Percentiles rank a stretch among this genome's conserved stretches.
phyloP scores from a whole-genome alignment of 108 stramenopile species.

The Cyclotella kingstonii region DNA sequence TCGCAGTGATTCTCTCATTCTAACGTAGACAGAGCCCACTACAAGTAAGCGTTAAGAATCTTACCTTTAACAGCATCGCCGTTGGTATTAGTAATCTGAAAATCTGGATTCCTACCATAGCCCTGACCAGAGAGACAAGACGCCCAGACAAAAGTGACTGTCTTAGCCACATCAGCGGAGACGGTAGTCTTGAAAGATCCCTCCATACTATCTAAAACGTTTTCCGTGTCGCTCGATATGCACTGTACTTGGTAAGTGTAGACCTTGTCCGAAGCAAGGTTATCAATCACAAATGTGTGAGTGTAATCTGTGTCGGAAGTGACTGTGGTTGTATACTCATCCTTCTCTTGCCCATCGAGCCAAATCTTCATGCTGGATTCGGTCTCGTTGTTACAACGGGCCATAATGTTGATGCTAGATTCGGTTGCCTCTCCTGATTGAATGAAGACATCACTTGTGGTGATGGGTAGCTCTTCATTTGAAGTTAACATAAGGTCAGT shows the following conservation, averaged over 20 bases:
- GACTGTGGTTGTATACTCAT: slow-evolving; percentile 9
- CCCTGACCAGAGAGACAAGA: slow-evolving; percentile 44
- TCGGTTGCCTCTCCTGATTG: slow-evolving; percentile 33
- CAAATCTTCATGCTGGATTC: slow-evolving; percentile 23
- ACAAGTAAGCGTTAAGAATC: neutral
- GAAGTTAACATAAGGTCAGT: neutral
- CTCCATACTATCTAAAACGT: slow-evolving; percentile 18
- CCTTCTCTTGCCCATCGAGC: slow-evolving; percentile 9
- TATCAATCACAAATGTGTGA: slow-evolving; percentile 34
- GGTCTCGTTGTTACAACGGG: slow-evolving; percentile 40
- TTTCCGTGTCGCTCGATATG: slow-evolving; percentile 6
- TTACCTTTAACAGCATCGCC: slow-evolving; percentile 26
- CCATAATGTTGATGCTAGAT: slow-evolving; percentile 31
- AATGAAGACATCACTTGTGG: slow-evolving; percentile 39
- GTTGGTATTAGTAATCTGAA: slow-evolving; percentile 19
- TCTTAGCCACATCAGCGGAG: slow-evolving; percentile 7
- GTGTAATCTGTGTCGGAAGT: slow-evolving; percentile 30
- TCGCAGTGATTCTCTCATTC: too few species aligned
- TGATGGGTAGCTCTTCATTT: slow-evolving; percentile 31
- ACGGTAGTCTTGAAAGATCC: slow-evolving; percentile 39
- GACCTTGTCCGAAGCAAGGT: slow-evolving; percentile 6
- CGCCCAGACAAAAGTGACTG: slow-evolving; percentile 44
- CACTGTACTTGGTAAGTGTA: slow-evolving; percentile 36
- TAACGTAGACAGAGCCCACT: neutral
- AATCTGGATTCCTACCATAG: slow-evolving; percentile 50